Evolutionary conservation across 257 asterid species (phyloP).

Genomic region (Cruciata laevipes): DNA sequence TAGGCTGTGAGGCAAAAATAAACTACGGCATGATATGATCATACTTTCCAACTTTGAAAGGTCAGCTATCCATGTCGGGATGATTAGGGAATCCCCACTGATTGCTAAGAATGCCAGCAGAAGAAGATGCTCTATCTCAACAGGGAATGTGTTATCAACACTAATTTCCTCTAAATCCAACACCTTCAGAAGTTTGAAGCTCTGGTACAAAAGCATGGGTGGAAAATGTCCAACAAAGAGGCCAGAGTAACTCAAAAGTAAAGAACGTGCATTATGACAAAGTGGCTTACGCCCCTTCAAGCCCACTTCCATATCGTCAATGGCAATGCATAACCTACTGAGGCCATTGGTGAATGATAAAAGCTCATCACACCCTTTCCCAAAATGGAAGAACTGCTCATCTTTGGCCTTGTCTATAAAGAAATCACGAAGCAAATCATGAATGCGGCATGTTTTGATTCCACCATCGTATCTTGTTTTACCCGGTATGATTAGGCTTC

Average conservation of each 20-base stretch:
- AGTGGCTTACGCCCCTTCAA: not conserved
- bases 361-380: too few species aligned
- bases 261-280: not conserved
- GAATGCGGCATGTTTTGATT: too few species aligned
- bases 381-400: too few species aligned
- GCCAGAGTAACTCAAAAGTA: not conserved
- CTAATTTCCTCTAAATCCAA: not conserved
- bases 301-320: too few species aligned
- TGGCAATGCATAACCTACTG: too few species aligned
- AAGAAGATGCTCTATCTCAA: not conserved
- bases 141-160: not conserved
- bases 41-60: constrained; percentile 1
- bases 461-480: too few species aligned
- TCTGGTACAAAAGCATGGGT: not conserved
- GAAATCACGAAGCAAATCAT: too few species aligned
- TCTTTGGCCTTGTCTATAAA: too few species aligned
- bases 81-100: not conserved
- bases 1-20: not conserved
- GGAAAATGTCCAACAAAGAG: not conserved
- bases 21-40: not conserved
- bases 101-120: not conserved
- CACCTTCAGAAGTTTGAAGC: constrained; percentile 4
- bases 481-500: too few species aligned
- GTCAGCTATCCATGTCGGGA: not conserved
- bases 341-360: too few species aligned